Conservation (phyloP, 1,284 basidiomycete species). For the Somion occarium region DNA sequence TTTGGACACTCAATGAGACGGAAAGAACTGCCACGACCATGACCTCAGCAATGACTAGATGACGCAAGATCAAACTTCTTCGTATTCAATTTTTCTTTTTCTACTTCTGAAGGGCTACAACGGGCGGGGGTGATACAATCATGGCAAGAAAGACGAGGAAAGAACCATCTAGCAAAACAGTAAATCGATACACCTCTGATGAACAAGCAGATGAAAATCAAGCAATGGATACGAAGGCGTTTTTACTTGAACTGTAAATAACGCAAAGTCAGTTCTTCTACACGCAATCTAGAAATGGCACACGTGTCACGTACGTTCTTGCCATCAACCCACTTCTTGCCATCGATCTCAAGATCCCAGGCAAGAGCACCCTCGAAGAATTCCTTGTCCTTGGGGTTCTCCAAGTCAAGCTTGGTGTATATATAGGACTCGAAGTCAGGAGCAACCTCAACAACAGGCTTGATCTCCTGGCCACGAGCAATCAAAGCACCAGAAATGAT, state of each 20-base stretch:
- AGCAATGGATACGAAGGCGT: too few species aligned
- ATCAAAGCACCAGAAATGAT: constrained; percentile 81
- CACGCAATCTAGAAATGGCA: not conserved
- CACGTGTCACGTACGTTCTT: constrained; percentile 56
- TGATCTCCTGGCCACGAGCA: constrained; percentile 69
- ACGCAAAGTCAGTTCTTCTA: constrained; percentile 1
- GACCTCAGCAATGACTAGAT: too few species aligned
- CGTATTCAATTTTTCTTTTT: not conserved
- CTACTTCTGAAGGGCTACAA: not conserved
- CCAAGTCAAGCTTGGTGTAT: constrained; percentile 70
- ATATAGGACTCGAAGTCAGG: constrained; percentile 93
- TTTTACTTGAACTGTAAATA: constrained; percentile 29
- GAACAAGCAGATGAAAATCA: not conserved
- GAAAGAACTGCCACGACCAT: too few species aligned
- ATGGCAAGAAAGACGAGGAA: not conserved
- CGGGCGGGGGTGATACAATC: not conserved
- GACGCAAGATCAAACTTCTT: not conserved
- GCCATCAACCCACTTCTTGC: constrained; percentile 84
- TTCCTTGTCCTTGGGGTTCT: constrained; percentile 68
- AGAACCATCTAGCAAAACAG: not conserved
- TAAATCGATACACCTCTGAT: not conserved
- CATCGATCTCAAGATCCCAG: constrained; percentile 85
- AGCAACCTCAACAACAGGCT: constrained; percentile 75
- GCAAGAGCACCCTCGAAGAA: constrained; percentile 89
- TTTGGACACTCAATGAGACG: too few species aligned